Base-by-base conservation (phyloP, 768 basidiomycete genomes). In the Boletus vinaceobasis region DNA sequence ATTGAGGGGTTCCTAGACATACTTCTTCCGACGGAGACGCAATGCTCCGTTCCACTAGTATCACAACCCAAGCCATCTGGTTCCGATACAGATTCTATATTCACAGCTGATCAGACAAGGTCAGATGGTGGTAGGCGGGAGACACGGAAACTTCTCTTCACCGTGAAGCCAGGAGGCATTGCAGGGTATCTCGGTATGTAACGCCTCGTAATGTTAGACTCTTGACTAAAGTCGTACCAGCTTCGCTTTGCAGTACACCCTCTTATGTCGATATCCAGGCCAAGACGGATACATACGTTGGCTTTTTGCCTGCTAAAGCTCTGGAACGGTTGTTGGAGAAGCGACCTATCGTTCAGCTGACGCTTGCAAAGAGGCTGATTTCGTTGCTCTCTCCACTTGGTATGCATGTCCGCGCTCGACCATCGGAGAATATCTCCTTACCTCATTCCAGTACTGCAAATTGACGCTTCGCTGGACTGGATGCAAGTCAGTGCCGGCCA, bases 231-330 rank as follows among this genome's bases (percentile, higher is more conserved):
- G 38, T 7, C 27, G 14, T 13, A 43, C 38, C 21, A 93, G 91
- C 95, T 17, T 93, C 94, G 0, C 79, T 98, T 4, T 93, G 91
- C 61, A 88, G 87, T 50, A 93, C 89, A 27, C 86, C 93, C 6
- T 96, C 93, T 3, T 99, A 98, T 66, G 95, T 98, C 42, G 93
- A 96, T 68, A 97, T 99, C 68, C 87, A 80, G 60, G 94, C 97
- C 5, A 98, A 98, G 75, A 98, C 95, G 0, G 96, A 99, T 66
- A 89, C 88, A n/a, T 99, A 96, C 64, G 97, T 98, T 59, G 97
- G 97, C 0, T 96, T 96, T 71, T 71, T 99, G 29, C 91, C 97
- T 1, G 84, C 90, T 3, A 81, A 87, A 65, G 88, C 96, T 7
- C 74, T 99, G 52, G 93, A 98, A 65, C 79, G 90, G 23, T 78